Evolutionary conservation across 768 basidiomycete genomes (phyloP), one percentile per base, ranked within the genome.

Genomic region (Hysterangium stoloniferum): DNA sequence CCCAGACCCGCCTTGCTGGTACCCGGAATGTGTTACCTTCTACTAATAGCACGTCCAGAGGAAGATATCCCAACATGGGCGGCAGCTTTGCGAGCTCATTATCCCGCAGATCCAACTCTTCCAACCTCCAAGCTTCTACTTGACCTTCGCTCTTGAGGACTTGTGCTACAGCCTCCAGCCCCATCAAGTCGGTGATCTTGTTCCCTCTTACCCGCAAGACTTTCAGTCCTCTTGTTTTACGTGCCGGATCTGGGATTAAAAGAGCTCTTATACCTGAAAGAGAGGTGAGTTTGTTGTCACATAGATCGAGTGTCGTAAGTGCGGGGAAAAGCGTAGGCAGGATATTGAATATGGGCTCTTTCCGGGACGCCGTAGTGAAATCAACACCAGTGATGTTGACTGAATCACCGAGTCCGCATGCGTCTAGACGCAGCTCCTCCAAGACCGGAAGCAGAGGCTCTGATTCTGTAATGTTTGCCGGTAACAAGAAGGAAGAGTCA

Each of bases 1-100:
- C 89, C 88, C 88, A 92, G 8, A 92, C 81, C 19, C 82, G 72
- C 54, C 88, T 71, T 52, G 82, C 79, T 0, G 88, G 88, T 17
- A 88, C 80, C 25, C 88, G 82, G 71, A 92, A 92, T 12, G 73
- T 68, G 65, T 92, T 92, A 15, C 88, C 87, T 58, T 91, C 89
- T 31, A 92, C 88, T 57, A 89, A 65, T 52, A 92, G 79, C 6
- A 88, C 81, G 45, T 91, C 88, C 58, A 91, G 63, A 13, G 87
- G 83, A 46, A 91, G 62, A 52, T 88, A 62, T 24, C 89, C 88
- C 41, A 91, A 64, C 60, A 83, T 80, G 6, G 84, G 66, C 0
- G 79, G 80, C 28, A 91, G 63, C 64, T 75, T 81, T 5, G 72
- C 73, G 49, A 92, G 78, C 59, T 86, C 84, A 56, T 91, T 91